Conservation (phyloP, 129 eudicot genomes). For the Rutidosis leptorrhynchoides region DNA sequence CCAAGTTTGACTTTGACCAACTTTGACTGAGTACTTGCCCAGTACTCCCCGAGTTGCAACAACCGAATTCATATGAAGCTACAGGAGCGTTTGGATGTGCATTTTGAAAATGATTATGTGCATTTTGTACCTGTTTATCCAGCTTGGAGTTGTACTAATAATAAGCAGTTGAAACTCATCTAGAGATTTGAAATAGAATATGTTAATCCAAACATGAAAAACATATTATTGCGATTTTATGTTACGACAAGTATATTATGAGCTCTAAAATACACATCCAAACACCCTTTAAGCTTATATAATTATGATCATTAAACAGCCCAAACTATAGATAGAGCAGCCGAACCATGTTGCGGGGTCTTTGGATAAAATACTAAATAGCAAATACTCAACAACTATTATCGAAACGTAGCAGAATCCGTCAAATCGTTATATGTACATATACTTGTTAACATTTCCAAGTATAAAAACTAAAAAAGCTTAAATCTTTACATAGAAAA, state of each 20-base stretch:
- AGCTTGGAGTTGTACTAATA: background rate
- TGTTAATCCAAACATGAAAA: background rate
- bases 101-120: too few relatives aligned
- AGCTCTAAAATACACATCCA: background rate
- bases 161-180: background rate
- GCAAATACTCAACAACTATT: background rate
- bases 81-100: background rate
- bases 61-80: background rate
- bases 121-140: background rate
- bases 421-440: background rate
- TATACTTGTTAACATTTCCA: conserved; percentile 3
- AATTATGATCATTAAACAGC: background rate
- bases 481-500: background rate
- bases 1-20: too few relatives aligned
- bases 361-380: background rate
- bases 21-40: too few relatives aligned
- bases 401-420: background rate
- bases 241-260: background rate
- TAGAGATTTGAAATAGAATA: background rate
- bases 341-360: background rate
- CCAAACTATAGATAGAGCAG: background rate
- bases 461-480: background rate
- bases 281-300: background rate
- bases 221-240: background rate
- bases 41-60: too few relatives aligned